Percentiles rank a stretch among this genome's conserved stretches.
phyloP scores from a whole-genome alignment of 2,329 filamentous ascomycete species.

The Diaporthe nobilis region DNA sequence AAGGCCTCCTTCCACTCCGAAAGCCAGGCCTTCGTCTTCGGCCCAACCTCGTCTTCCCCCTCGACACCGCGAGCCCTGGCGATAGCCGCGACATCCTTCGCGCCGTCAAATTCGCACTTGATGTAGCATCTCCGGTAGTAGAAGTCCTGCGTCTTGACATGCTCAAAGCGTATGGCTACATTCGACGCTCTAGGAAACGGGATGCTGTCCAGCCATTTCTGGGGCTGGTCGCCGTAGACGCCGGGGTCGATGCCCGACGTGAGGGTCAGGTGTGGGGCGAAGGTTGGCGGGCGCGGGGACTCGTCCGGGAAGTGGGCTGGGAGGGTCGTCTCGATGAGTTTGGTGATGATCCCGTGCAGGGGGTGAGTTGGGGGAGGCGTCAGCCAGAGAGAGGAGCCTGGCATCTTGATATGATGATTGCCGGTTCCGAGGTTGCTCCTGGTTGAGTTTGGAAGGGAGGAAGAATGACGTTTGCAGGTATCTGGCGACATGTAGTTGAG shows the following conservation, averaged over 20 bases:
- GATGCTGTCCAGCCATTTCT: constrained; percentile 49
- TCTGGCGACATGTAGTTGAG: neutral
- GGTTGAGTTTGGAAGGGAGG: neutral
- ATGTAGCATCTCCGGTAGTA: constrained; percentile 51
- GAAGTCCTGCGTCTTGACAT: constrained; percentile 47
- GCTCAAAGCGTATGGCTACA: constrained; percentile 44
- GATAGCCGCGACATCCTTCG: constrained; percentile 45
- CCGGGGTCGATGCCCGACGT: constrained; percentile 48
- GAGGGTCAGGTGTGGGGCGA: constrained; percentile 51
- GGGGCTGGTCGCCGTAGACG: constrained; percentile 46
- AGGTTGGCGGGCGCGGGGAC: constrained; percentile 44
- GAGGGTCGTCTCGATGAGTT: constrained; percentile 46
- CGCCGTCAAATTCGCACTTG: constrained; percentile 45
- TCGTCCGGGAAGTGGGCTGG: constrained; percentile 47
- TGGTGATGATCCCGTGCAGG: constrained; percentile 44
- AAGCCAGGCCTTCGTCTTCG: constrained; percentile 47
- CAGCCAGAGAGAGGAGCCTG: constrained; percentile 53
- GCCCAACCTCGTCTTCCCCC: constrained; percentile 42
- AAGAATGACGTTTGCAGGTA: neutral
- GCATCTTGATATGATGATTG: constrained; percentile 43
- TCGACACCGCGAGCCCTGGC: constrained; percentile 48
- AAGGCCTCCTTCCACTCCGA: constrained; percentile 47
- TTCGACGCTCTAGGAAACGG: constrained; percentile 40
- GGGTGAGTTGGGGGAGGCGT: constrained; percentile 47
- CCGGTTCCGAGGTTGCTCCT: neutral